Evolutionary conservation across 306 rosid genomes (phyloP).

Genomic region (Prunus mira): DNA sequence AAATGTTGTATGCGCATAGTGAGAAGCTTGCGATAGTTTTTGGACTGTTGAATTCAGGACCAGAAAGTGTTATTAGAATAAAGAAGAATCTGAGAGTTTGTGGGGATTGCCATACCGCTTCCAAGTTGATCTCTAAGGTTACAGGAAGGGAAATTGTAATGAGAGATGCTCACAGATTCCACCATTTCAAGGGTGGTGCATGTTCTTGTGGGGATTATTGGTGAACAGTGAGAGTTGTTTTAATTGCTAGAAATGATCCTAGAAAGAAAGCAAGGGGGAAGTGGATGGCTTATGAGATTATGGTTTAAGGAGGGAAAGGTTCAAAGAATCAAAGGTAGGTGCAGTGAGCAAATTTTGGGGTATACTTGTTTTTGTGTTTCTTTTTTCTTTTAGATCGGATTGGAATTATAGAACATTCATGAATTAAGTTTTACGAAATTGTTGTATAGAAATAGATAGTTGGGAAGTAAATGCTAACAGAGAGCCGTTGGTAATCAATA

Average conservation of each 20-base stretch:
- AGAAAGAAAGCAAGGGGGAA: too few species aligned
- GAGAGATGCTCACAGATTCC: constrained; percentile 43
- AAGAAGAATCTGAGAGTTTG: constrained; percentile 45
- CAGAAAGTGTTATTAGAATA: constrained; percentile 29
- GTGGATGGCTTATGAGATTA: too few species aligned
- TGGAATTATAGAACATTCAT: background rate
- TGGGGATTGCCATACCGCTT: constrained; percentile 41
- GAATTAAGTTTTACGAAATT: background rate
- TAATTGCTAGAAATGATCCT: too few species aligned
- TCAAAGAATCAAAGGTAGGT: background rate
- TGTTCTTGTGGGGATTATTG: constrained; percentile 50
- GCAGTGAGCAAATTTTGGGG: background rate
- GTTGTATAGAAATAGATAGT: background rate
- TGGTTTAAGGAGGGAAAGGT: too few species aligned
- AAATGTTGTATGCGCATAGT: constrained; percentile 29
- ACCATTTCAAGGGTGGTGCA: constrained; percentile 39
- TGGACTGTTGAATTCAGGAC: constrained; percentile 27
- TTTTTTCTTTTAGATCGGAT: background rate
- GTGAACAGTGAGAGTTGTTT: constrained; percentile 5
- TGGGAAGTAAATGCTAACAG: background rate
- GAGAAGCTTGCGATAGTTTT: constrained; percentile 46
- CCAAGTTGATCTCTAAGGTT: constrained; percentile 38
- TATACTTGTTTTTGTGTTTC: background rate
- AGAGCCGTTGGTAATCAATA: constrained; percentile 6
- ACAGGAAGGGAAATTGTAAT: constrained; percentile 37